phyloP scores from a whole-genome alignment of 495 filamentous ascomycete species.

The Trichocladium uniseriatum region DNA sequence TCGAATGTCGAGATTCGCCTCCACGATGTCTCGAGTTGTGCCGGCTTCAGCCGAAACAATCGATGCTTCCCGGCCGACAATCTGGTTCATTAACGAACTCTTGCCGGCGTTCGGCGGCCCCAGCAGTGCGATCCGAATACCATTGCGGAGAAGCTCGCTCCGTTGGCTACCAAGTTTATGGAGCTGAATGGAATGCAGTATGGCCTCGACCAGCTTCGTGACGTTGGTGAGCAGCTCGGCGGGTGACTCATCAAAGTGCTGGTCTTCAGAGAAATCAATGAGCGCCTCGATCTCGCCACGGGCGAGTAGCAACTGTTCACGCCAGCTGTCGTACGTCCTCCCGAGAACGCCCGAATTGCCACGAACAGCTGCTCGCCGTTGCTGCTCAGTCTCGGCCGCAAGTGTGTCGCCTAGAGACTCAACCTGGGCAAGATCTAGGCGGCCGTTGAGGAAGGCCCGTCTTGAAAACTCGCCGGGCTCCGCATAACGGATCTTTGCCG shows the following conservation, averaged over 20 bases:
- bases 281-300: slow-evolving; percentile 88
- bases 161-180: slow-evolving; percentile 69
- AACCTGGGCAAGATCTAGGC: slow-evolving; percentile 84
- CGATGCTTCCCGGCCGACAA: slow-evolving; percentile 88
- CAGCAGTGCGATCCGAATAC: slow-evolving; percentile 75
- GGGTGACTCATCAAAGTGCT: slow-evolving; percentile 89
- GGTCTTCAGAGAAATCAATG: slow-evolving; percentile 95
- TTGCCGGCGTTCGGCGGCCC: slow-evolving; percentile 95
- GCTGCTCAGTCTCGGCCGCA: slow-evolving; percentile 84
- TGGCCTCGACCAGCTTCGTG: slow-evolving; percentile 46
- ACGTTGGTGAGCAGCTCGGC: slow-evolving; percentile 60
- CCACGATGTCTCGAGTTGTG: slow-evolving; percentile 88
- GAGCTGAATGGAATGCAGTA: slow-evolving; percentile 52
- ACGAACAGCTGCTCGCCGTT: slow-evolving; percentile 74
- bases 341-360: slow-evolving; percentile 62
- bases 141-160: slow-evolving; percentile 76
- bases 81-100: slow-evolving; percentile 80
- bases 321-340: slow-evolving; percentile 79
- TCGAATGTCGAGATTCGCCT: slow-evolving; percentile 80
- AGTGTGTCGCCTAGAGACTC: slow-evolving; percentile 84
- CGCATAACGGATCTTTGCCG: slow-evolving; percentile 60
- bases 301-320: slow-evolving; percentile 64
- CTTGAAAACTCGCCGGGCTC: slow-evolving; percentile 94
- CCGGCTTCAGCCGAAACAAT: slow-evolving; percentile 90
- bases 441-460: slow-evolving; percentile 80